Evolutionary conservation across 1,284 basidiomycete species (phyloP).

Genomic region (Sanghuangporus sanghuang): DNA sequence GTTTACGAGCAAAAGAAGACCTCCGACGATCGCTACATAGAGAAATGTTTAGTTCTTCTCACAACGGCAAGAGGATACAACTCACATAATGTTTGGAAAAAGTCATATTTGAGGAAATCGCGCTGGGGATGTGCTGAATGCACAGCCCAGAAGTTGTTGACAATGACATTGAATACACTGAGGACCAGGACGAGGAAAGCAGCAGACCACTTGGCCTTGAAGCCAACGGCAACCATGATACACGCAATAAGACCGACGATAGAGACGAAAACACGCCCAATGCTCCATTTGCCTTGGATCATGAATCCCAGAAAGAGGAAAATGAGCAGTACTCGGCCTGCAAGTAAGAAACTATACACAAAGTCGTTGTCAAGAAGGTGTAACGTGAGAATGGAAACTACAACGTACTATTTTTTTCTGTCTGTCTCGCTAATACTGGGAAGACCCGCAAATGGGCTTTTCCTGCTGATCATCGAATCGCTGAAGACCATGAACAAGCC

Average conservation of each 20-base stretch:
- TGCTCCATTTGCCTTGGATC: conserved; percentile 87
- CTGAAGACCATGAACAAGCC: conserved; percentile 98
- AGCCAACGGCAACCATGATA: conserved; percentile 95
- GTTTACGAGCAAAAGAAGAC: conserved; percentile 94
- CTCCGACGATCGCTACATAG: conserved; percentile 86
- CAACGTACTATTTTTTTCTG: conserved; percentile 91
- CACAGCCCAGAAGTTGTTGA: conserved; percentile 99
- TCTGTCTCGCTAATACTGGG: conserved; percentile 92
- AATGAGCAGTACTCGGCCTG: conserved; percentile 94
- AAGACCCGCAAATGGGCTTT: conserved; percentile 88
- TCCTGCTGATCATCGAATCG: conserved; percentile 86
- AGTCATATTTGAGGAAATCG: conserved; percentile 97
- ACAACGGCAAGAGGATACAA: conserved; percentile 19
- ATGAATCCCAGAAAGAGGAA: conserved; percentile 99
- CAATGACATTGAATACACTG: conserved; percentile 94
- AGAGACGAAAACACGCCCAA: conserved; percentile 82
- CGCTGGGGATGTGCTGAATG: conserved; percentile 89
- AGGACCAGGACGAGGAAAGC: conserved; percentile 93
- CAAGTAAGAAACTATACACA: conserved; percentile 80
- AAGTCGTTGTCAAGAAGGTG: not conserved
- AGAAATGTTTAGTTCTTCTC: conserved; percentile 20
- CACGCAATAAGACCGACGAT: conserved; percentile 89
- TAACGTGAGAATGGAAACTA: not conserved
- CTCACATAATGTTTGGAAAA: conserved; percentile 92
- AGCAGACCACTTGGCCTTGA: conserved; percentile 99